Conservation (phyloP, 1,284 basidiomycete species). For the Leccinum holopus region DNA sequence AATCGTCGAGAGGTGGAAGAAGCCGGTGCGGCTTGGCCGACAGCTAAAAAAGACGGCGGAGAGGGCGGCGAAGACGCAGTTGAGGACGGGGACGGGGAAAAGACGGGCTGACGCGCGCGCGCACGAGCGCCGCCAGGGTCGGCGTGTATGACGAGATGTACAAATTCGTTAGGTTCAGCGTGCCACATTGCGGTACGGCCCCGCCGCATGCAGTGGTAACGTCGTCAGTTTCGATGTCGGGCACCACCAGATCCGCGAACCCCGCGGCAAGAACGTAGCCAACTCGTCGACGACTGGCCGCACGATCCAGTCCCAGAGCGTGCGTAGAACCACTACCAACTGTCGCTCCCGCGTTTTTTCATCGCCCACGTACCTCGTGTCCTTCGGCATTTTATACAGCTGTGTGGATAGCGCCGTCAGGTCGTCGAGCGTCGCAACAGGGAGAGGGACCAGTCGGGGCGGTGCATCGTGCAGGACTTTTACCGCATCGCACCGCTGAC, state of each 20-base stretch:
- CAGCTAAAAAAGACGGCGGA: slow-evolving; percentile 19
- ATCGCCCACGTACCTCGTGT: slow-evolving; percentile 19
- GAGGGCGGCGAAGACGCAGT: background rate
- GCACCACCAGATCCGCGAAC: slow-evolving; percentile 47
- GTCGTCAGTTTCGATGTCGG: slow-evolving; percentile 37
- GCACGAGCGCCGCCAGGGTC: slow-evolving; percentile 34
- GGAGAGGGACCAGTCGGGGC: slow-evolving; percentile 26
- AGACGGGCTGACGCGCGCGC: slow-evolving; percentile 16
- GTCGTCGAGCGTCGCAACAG: slow-evolving; percentile 15
- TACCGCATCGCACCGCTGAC: slow-evolving; percentile 32
- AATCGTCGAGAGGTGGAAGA: slow-evolving; percentile 10
- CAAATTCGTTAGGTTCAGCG: slow-evolving; percentile 28
- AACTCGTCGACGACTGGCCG: slow-evolving; percentile 32
- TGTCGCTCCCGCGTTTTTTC: slow-evolving; percentile 25
- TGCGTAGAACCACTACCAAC: slow-evolving; percentile 23
- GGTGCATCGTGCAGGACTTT: slow-evolving; percentile 24
- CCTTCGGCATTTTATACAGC: slow-evolving; percentile 15
- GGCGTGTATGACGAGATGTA: slow-evolving; percentile 42
- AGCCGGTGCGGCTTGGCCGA: slow-evolving; percentile 23
- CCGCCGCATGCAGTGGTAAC: slow-evolving; percentile 44
- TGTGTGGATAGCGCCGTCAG: slow-evolving; percentile 14
- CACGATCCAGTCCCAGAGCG: slow-evolving; percentile 36
- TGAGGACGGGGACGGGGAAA: background rate
- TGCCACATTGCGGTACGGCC: slow-evolving; percentile 23
- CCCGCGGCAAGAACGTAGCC: slow-evolving; percentile 16